Percentiles rank a stretch among this genome's conserved stretches.
Conservation (phyloP, 257 asterid genomes). For the Eustoma russellianum region DNA sequence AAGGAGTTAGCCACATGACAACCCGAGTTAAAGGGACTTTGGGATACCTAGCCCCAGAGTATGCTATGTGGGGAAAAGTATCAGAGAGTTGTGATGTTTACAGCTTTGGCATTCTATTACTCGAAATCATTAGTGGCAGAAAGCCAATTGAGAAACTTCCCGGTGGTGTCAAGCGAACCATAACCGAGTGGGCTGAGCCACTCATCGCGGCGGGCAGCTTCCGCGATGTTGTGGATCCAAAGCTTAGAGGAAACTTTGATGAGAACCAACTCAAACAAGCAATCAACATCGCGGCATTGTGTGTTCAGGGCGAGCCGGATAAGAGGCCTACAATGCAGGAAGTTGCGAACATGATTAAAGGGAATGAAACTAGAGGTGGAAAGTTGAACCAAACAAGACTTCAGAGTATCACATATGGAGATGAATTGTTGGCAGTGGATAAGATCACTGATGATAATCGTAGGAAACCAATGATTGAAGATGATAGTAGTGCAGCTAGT, state of each 20-base stretch:
- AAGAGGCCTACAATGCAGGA: constrained; percentile 72
- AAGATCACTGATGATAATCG: constrained; percentile 14
- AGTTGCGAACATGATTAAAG: constrained; percentile 46
- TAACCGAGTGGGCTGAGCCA: constrained; percentile 85
- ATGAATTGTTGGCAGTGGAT: constrained; percentile 59
- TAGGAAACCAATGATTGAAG: constrained; percentile 15
- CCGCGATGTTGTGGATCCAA: constrained; percentile 63
- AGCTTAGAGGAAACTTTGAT: constrained; percentile 45
- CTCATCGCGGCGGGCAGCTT: constrained; percentile 35
- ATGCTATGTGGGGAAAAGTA: constrained; percentile 91
- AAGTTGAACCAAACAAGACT: constrained; percentile 25
- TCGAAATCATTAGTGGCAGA: constrained; percentile 58
- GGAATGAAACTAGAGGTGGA: constrained; percentile 19
- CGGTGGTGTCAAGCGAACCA: constrained; percentile 63
- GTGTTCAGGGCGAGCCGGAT: constrained; percentile 63
- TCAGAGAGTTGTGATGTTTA: constrained; percentile 79
- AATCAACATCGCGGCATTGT: constrained; percentile 53
- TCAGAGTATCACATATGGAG: constrained; percentile 51
- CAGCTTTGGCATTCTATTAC: constrained; percentile 61
- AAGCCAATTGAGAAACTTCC: constrained; percentile 80
- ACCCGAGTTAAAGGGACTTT: constrained; percentile 80
- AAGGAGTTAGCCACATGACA: constrained; percentile 90
- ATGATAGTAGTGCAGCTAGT: constrained; percentile 45
- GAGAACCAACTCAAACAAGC: constrained; percentile 40
- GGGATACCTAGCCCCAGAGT: constrained; percentile 78